Conservation (phyloP, 2,329 filamentous ascomycete species). For the Arthrobotrys megalospora region DNA sequence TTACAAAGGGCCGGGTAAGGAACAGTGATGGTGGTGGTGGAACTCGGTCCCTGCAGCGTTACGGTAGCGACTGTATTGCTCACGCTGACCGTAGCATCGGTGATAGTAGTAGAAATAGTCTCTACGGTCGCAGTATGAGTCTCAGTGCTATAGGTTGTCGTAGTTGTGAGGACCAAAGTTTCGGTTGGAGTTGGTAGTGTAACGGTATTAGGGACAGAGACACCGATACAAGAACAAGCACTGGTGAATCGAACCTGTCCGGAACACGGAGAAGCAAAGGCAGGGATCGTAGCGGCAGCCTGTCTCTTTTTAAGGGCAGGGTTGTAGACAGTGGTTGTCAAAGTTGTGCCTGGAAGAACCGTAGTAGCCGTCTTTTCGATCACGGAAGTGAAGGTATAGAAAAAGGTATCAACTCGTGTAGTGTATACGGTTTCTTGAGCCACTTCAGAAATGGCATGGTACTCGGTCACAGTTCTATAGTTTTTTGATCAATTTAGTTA, state of each 20-base stretch:
- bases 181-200: conserved; percentile 5
- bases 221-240: conserved; percentile 65
- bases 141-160: conserved; percentile 17
- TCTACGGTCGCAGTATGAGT: neutral
- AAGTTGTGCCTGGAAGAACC: neutral
- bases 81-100: neutral
- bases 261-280: conserved; percentile 64
- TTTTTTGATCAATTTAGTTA: neutral
- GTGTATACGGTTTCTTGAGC: conserved; percentile 1
- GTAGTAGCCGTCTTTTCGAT: conserved; percentile 3
- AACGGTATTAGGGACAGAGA: conserved; percentile 1
- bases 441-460: neutral
- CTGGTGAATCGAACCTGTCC: conserved; percentile 62
- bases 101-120: conserved; percentile 6
- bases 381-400: conserved; percentile 17
- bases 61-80: conserved; percentile 7
- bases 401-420: conserved; percentile 6
- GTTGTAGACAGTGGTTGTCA: conserved; percentile 3
- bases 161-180: conserved; percentile 3
- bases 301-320: conserved; percentile 41
- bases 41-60: neutral
- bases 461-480: conserved; percentile 11
- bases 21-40: conserved; percentile 23
- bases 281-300: conserved; percentile 48
- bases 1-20: conserved; percentile 24